Conservation (phyloP, 306 rosid genomes). For the Trichosanthes truncata region DNA sequence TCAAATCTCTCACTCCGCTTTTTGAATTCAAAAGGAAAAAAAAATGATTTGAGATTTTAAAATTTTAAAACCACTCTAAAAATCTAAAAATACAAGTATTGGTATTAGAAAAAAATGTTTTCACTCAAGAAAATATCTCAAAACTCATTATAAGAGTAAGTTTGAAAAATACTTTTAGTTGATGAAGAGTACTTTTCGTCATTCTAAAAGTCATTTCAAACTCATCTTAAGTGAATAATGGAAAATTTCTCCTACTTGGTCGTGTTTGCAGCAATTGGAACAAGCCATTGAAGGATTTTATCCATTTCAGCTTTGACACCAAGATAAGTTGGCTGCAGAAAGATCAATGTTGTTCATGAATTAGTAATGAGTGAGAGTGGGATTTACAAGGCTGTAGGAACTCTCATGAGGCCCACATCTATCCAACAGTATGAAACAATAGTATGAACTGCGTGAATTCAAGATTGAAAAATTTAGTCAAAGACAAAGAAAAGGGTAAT, state of each 20-base stretch:
- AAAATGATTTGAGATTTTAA: no score
- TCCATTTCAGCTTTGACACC: conserved; percentile 67
- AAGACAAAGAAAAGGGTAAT: neutral
- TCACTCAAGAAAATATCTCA: neutral
- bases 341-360: neutral
- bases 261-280: conserved; percentile 72
- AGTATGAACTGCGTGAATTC: neutral
- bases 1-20: no score
- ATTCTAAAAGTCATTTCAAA: neutral
- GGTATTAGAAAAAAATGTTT: neutral
- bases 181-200: neutral
- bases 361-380: neutral
- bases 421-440: neutral
- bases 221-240: neutral
- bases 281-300: conserved; percentile 68
- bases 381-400: neutral
- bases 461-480: neutral
- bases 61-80: no score
- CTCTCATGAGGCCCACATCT: neutral
- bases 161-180: neutral
- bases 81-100: no score
- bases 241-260: conserved; percentile 38
- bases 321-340: conserved; percentile 48
- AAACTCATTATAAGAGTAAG: neutral
- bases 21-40: no score